These are phyloP conservation scores for Tuber magnatum DNA, from an alignment of 495 filamentous ascomycete species.

Conservation along the genomic window DNA sequence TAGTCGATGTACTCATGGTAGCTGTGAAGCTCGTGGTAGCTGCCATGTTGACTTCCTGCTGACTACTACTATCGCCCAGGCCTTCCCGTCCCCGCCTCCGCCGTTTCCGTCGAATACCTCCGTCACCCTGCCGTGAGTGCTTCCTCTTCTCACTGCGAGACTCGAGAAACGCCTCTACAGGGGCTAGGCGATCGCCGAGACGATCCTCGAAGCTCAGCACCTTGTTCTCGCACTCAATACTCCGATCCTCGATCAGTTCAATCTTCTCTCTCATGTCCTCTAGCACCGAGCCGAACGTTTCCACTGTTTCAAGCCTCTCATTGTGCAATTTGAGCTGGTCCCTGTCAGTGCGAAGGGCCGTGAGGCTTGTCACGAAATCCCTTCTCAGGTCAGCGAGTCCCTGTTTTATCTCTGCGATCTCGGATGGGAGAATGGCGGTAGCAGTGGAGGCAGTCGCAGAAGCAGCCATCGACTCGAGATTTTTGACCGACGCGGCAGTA, in stretches of 20 bases:
- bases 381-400: not conserved
- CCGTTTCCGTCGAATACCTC: not conserved
- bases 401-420: not conserved
- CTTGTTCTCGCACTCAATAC: slow-evolving; percentile 28
- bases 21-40: slow-evolving; percentile 24
- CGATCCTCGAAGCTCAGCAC: slow-evolving; percentile 27
- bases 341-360: not conserved
- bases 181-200: slow-evolving; percentile 29
- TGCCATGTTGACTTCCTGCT: slow-evolving; percentile 1
- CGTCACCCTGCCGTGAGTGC: slow-evolving; percentile 3
- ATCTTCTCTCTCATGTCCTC: slow-evolving; percentile 34
- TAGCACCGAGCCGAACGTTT: slow-evolving; percentile 23
- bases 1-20: slow-evolving; percentile 22
- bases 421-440: not conserved
- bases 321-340: slow-evolving; percentile 11
- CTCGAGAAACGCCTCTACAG: slow-evolving; percentile 20
- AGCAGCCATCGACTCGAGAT: not conserved
- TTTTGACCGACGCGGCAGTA: not conserved
- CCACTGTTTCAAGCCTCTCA: slow-evolving; percentile 34
- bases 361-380: not conserved
- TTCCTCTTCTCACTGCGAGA: slow-evolving; percentile 23
- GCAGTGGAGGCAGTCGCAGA: not conserved
- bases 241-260: slow-evolving; percentile 26
- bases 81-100: slow-evolving; percentile 2
- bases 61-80: slow-evolving; percentile 1